Percentiles rank a stretch among this genome's conserved stretches.
Conservation (phyloP, 768 basidiomycete species). For the Cystofilobasidium macerans region DNA sequence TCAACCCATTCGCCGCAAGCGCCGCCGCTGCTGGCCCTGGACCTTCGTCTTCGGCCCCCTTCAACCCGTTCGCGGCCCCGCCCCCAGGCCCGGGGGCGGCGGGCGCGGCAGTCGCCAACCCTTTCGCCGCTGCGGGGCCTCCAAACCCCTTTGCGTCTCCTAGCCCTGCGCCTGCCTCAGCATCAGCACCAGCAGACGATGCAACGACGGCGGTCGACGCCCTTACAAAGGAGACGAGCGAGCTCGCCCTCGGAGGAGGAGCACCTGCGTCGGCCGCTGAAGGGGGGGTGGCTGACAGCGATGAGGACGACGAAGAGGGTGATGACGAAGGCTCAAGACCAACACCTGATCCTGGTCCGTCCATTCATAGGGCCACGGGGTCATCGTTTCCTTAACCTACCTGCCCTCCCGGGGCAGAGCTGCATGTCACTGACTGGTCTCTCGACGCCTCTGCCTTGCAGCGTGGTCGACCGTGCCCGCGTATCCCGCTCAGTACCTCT, state of each 20-base stretch:
- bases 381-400: not conserved
- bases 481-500: constrained; percentile 30
- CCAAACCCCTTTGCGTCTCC: constrained; percentile 3
- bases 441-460: not conserved
- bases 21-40: not conserved
- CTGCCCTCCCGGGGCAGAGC: too few relatives aligned
- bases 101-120: not conserved
- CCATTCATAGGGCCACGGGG: too few relatives aligned
- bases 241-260: not conserved
- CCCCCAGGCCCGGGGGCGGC: not conserved
- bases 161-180: too few relatives aligned
- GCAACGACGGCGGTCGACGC: not conserved
- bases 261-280: not conserved
- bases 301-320: constrained; percentile 28
- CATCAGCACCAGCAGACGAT: not conserved
- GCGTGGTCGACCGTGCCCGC: constrained; percentile 8
- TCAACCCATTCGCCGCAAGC: constrained; percentile 61
- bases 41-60: not conserved
- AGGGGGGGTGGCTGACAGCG: constrained; percentile 28
- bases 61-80: constrained; percentile 5
- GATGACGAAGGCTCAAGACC: not conserved
- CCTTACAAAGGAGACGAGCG: not conserved
- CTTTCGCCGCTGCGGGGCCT: constrained; percentile 7
- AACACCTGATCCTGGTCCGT: constrained; percentile 8
- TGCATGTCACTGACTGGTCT: not conserved